Base-by-base conservation (phyloP, 202 grass and related monocot genomes). In the Cymbopogon flexuosus region DNA sequence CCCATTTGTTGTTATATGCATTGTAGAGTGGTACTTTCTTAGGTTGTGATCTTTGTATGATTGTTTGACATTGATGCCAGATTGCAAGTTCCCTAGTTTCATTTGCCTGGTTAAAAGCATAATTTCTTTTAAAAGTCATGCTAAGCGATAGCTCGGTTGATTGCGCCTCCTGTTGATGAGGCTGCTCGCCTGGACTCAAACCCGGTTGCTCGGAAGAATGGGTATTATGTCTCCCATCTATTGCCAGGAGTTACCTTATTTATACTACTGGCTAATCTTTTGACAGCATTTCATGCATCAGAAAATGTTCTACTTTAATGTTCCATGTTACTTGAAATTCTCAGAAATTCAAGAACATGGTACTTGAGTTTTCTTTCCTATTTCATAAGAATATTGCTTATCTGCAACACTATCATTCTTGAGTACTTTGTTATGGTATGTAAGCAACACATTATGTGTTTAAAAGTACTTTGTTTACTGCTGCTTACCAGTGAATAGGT, bases 301-400 rank as follows among this genome's bases (percentile, higher is more conserved):
- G 45, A 66, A 85, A 66, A 85, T 68, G 19, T 78, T 69, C 62
- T 81, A 85, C 13, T 69, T 73, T n/a, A 65, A 42, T 47, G 10
- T n/a, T 23, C 6, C 59, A 73, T 72, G 37, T 65, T 73, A 56
- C 75, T 33, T 79, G 75, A 30, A 21, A 29, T 46, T 46, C 68
- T 19, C 11, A 11, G 62, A 49, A 58, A 49, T 59, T 10, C 21
- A 33, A 51, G 29, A 59, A 3, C 22, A 29, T 62, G 14, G 14
- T 31, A 43, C 22, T 76, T 62, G 22, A 41, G 67, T 22, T 27
- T 13, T 45, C 29, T 8, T 15, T 1, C 21, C n/a, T 4, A 63
- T 70, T 41, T 59, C 41, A 83, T 41, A 65, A 46, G 6, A 31
- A 77, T 36, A 65, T 51, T 77, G 19, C 27, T 41, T 41, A 47